Evolutionary conservation across 208 protist genomes (phyloP), one percentile per base, ranked within the genome.

Genomic region (Crithidia sp.): DNA sequence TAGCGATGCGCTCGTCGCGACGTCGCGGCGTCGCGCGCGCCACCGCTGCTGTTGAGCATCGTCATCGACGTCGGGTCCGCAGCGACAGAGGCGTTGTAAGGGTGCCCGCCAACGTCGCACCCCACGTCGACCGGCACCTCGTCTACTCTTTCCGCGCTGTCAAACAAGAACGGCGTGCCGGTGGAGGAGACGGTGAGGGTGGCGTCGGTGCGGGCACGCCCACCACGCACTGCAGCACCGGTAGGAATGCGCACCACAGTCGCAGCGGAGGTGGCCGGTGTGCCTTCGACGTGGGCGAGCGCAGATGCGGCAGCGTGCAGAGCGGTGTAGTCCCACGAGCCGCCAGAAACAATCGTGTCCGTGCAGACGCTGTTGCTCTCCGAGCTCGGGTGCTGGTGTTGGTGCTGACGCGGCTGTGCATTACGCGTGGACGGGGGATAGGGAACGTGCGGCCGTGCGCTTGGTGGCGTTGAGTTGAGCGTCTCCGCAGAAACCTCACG

Each of bases 71-170:
- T 52, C 19, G 54, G 2, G 28, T 39, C 65, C 3, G 43, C 53
- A 7, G 65, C 13, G 17, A 50, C 12, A 8, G 53, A 43, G 19
- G 65, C 41, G 54, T 70, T 70, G 65, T 70, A 70, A n/a, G 65
- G 65, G 13, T 70, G 65, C 4, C 52, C 49, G 36, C 17, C 6
- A 13, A 7, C 56, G 37, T 17, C 28, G 39, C 7, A 28, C 28
- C 28, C 28, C 28, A 28, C 28, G 28, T 28, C 45, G 45, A 7
- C 45, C 12, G 9, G 45, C 45, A 49, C 45, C 45, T 49, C 28
- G 45, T 55, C 50, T 55, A 7, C 45, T n/a, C 19, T 43, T 3
- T 61, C 53, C 4, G n/a, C 53, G 17, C 17, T 39, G 53, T 59
- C 37, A 3, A 52, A 61, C 5, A 7, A n/a, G 13, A 50, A 14